These are phyloP conservation scores for Pelargonium cotyledonis DNA, from an alignment of 441 rosid genomes.

Conservation along the genomic window DNA sequence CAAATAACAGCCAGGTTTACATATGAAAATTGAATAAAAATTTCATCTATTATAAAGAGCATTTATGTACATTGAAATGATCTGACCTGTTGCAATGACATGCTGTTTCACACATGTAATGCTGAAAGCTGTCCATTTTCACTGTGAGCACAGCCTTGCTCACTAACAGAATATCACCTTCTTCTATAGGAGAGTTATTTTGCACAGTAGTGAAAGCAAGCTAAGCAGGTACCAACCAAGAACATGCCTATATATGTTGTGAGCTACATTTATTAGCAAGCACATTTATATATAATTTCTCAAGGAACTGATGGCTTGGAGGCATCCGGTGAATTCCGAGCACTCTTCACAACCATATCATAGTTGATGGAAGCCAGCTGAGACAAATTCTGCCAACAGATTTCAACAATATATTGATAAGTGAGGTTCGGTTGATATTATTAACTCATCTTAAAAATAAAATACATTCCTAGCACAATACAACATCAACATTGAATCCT, in stretches of 20 bases:
- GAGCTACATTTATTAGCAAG: slow-evolving; percentile 5
- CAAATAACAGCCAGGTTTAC: too few relatives aligned
- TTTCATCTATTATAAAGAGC: too few relatives aligned
- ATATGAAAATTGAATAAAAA: too few relatives aligned
- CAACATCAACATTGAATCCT: neutral
- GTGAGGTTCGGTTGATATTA: neutral
- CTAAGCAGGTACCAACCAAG: neutral
- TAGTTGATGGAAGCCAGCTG: slow-evolving; percentile 93
- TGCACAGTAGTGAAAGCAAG: neutral
- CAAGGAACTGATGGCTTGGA: slow-evolving; percentile 40
- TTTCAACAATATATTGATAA: neutral
- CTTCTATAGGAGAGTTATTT: neutral
- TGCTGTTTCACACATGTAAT: too few relatives aligned
- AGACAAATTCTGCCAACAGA: slow-evolving; percentile 62
- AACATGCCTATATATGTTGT: neutral
- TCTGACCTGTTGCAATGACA: too few relatives aligned
- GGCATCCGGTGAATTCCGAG: slow-evolving; percentile 49
- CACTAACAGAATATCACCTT: neutral
- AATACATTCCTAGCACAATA: neutral
- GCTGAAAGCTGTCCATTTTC: neutral
- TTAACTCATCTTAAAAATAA: neutral
- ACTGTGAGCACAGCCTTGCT: neutral
- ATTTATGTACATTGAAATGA: too few relatives aligned
- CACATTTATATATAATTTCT: slow-evolving; percentile 6
- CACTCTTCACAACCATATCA: slow-evolving; percentile 62